phyloP scores from a whole-genome alignment of 192 early-diverging fungal species.

The Mortierella alpina region DNA sequence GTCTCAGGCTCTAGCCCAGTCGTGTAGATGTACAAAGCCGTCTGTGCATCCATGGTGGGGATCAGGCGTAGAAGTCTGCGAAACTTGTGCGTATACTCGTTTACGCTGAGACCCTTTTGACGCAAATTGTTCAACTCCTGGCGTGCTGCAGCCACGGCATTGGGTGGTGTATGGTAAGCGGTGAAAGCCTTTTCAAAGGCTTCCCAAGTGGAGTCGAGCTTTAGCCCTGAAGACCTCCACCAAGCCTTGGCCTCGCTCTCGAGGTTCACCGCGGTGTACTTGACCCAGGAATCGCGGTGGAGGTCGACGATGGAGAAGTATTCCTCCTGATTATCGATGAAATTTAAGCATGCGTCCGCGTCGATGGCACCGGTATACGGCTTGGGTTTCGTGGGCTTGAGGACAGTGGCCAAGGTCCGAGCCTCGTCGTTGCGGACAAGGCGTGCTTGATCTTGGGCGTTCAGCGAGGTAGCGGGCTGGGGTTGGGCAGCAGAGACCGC shows the following conservation, averaged over 20 bases:
- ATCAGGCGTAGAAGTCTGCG: constrained; percentile 68
- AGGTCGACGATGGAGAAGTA: constrained; percentile 7
- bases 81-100: not conserved
- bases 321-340: constrained; percentile 8
- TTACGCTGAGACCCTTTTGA: not conserved
- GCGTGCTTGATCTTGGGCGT: no score
- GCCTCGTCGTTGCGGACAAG: constrained; percentile 1
- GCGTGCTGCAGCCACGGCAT: not conserved
- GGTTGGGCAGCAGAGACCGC: no score
- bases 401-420: not conserved
- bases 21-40: no score
- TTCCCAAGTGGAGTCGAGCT: not conserved
- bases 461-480: no score
- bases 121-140: not conserved
- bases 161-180: not conserved
- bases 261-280: not conserved
- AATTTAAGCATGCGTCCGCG: constrained; percentile 7
- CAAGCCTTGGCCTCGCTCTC: not conserved
- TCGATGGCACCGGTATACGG: constrained; percentile 7
- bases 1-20: no score
- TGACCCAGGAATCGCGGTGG: no score
- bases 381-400: constrained; percentile 11
- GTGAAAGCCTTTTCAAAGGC: not conserved
- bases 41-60: no score
- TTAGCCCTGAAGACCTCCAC: constrained; percentile 10